A percentile compares a stretch with the other conserved stretches of the same genome.
Evolutionary conservation across 1,284 basidiomycete species (phyloP).

Genomic region (Golubevia pallescens): DNA sequence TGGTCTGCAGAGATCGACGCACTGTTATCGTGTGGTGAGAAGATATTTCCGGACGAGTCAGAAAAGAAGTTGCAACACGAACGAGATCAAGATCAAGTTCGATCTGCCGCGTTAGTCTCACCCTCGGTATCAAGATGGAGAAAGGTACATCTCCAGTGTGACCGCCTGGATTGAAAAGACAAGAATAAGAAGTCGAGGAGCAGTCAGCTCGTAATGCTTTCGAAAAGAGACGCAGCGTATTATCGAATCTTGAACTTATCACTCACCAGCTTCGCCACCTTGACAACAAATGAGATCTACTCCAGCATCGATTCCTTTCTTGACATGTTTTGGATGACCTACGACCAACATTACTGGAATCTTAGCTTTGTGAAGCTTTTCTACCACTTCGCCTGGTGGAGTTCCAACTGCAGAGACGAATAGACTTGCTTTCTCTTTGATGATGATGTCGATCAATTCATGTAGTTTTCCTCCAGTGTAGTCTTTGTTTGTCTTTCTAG

Average conservation of each 20-base stretch:
- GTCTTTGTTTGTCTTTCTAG: constrained; percentile 54
- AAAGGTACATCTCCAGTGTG: constrained; percentile 57
- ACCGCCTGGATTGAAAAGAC: too few relatives aligned
- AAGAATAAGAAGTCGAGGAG: too few relatives aligned
- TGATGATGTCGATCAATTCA: constrained; percentile 50
- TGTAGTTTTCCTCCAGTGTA: constrained; percentile 45
- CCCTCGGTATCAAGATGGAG: constrained; percentile 45
- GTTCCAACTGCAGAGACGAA: constrained; percentile 57
- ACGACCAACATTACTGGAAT: constrained; percentile 47
- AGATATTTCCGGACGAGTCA: too few relatives aligned
- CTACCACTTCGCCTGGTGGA: constrained; percentile 41
- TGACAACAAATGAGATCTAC: constrained; percentile 56
- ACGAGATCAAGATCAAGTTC: too few relatives aligned
- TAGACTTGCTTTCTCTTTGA: constrained; percentile 43
- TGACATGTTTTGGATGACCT: constrained; percentile 52
- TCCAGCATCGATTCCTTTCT: constrained; percentile 43
- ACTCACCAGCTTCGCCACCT: constrained; percentile 47
- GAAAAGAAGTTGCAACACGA: too few relatives aligned
- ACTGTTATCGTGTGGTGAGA: too few relatives aligned
- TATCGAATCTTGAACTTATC: too few relatives aligned
- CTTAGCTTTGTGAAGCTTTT: constrained; percentile 41
- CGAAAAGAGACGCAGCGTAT: too few relatives aligned
- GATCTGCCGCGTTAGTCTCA: too few relatives aligned
- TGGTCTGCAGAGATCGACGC: constrained; percentile 41
- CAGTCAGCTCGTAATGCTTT: too few relatives aligned